Base-by-base conservation (phyloP, 78 protist genomes). In the Planoprotostelium fungivorum region DNA sequence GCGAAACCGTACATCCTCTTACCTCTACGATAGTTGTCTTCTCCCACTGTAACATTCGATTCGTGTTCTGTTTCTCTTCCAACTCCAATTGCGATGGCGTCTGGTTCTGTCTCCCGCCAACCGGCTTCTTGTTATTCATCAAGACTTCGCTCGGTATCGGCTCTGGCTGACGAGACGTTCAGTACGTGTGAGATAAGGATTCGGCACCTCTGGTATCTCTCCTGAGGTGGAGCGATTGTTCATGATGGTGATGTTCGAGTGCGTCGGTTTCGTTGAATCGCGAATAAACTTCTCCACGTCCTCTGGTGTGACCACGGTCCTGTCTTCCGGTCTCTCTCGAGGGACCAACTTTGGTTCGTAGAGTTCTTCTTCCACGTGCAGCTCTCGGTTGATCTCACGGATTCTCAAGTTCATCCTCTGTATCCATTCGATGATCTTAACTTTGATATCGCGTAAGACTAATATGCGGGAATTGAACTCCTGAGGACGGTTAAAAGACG, bases 391-490 rank as follows among this genome's bases (percentile, higher is more conserved):
- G 86, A 95, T 95, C 63, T 84, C 95, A 0, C 1, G 38, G 0
- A 95, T 84, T 10, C 92, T 36, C 25, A 0, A 38, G 73, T 86
- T 35, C 38, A 88, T 89, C 25, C 29, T 23, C 16, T 0, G 25
- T 28, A 91, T 86, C 36, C 37, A 9, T 25, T 0, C 89, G n/a
- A 63, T 23, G 34, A 96, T 88, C 38, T 89, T 85, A 38, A 31
- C 0, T 88, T 94, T 94, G 35, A 92, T 51, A 38, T 92, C 94
- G 9, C 97, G 94, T 84, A 96, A 84, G 31, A 90, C 96, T 5
- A 96, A 85, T 29, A 95, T 9, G 10, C 96, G 88, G 35, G 87
- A 90, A 38, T 94, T 94, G 92, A 94, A 94, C 31, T 85, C 95
- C 83, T 63, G 1, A 51, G 73, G 29, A 51, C 34, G 28, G 38